Conservation (phyloP, 768 basidiomycete genomes). For the Xerocomellus amylosporus region DNA sequence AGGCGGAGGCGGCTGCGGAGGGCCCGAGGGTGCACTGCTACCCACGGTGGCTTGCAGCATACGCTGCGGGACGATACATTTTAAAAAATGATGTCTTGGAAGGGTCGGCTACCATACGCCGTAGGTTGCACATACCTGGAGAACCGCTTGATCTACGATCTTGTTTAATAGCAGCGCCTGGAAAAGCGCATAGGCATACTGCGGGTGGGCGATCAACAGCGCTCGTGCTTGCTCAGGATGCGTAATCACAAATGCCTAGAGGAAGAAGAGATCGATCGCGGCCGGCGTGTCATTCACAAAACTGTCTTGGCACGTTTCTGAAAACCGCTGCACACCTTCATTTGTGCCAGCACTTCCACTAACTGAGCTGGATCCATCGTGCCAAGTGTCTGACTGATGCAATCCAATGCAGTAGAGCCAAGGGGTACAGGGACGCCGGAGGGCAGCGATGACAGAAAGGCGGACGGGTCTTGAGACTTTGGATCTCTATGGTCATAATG, state of each 20-base stretch:
- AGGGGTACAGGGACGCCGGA: slow-evolving; percentile 70
- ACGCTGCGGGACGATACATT: slow-evolving; percentile 33
- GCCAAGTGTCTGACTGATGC: slow-evolving; percentile 83
- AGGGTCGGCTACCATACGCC: slow-evolving; percentile 7
- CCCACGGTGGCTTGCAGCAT: slow-evolving; percentile 49
- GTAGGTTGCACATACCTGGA: slow-evolving; percentile 54
- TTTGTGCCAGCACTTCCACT: slow-evolving; percentile 93
- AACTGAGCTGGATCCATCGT: slow-evolving; percentile 79
- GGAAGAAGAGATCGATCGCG: slow-evolving; percentile 12
- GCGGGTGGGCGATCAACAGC: slow-evolving; percentile 80
- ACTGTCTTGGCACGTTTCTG: slow-evolving; percentile 18
- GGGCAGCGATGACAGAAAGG: slow-evolving; percentile 68
- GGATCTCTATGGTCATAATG: slow-evolving; percentile 33
- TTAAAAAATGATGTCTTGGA: slow-evolving; percentile 2
- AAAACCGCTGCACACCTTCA: slow-evolving; percentile 71
- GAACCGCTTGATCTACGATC: slow-evolving; percentile 83
- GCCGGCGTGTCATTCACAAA: slow-evolving; percentile 19
- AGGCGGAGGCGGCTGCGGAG: slow-evolving; percentile 31
- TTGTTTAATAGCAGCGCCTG: slow-evolving; percentile 91
- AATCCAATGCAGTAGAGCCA: slow-evolving; percentile 72
- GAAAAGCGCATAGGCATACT: slow-evolving; percentile 94
- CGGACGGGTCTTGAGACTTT: slow-evolving; percentile 40
- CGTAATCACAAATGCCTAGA: slow-evolving; percentile 85
- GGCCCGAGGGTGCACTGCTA: slow-evolving; percentile 25
- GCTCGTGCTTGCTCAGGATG: slow-evolving; percentile 86